Evolutionary conservation across 352 stramenopile species (phyloP).

Genomic region (Halophytophthora polymorphica): DNA sequence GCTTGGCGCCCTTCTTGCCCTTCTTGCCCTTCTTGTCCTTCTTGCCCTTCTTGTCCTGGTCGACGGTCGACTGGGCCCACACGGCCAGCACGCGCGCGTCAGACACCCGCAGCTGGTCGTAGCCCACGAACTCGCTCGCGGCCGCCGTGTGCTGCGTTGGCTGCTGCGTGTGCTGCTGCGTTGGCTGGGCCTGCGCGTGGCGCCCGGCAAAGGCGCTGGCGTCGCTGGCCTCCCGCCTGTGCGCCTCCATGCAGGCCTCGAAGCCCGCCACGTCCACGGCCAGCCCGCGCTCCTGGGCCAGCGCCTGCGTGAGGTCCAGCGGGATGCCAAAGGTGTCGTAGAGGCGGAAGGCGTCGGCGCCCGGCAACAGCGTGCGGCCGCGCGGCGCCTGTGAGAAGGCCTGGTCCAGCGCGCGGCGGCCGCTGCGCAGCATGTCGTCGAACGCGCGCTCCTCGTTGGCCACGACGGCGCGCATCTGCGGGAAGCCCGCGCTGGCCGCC

Average conservation of each 20-base stretch:
- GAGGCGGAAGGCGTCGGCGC: conserved; percentile 57
- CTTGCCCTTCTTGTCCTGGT: conserved; percentile 5
- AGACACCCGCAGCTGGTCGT: conserved; percentile 40
- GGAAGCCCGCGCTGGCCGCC: conserved; percentile 27
- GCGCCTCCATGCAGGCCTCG: conserved; percentile 37
- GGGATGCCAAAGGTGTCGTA: conserved; percentile 82
- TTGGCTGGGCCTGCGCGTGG: conserved; percentile 9
- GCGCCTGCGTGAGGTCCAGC: conserved; percentile 67
- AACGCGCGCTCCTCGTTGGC: conserved; percentile 73
- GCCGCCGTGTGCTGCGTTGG: conserved; percentile 3
- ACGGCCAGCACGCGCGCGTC: conserved; percentile 34
- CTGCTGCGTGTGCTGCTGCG: conserved; percentile 11
- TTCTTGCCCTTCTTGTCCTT: conserved; percentile 5
- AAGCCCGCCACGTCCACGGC: conserved; percentile 58
- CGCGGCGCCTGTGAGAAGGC: conserved; percentile 31
- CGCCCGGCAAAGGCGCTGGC: conserved; percentile 39
- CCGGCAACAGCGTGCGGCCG: conserved; percentile 27
- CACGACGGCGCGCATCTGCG: conserved; percentile 66
- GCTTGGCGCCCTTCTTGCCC: conserved; percentile 3
- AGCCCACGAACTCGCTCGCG: conserved; percentile 53
- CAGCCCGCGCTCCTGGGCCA: conserved; percentile 59
- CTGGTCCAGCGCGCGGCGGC: conserved; percentile 58
- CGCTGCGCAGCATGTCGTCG: conserved; percentile 65
- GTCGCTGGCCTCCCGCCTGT: conserved; percentile 48
- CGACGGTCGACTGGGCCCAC: conserved; percentile 21